These are phyloP conservation scores for Didymosphaeria variabile DNA, from an alignment of 2,329 filamentous ascomycete genomes.

Conservation along the genomic window DNA sequence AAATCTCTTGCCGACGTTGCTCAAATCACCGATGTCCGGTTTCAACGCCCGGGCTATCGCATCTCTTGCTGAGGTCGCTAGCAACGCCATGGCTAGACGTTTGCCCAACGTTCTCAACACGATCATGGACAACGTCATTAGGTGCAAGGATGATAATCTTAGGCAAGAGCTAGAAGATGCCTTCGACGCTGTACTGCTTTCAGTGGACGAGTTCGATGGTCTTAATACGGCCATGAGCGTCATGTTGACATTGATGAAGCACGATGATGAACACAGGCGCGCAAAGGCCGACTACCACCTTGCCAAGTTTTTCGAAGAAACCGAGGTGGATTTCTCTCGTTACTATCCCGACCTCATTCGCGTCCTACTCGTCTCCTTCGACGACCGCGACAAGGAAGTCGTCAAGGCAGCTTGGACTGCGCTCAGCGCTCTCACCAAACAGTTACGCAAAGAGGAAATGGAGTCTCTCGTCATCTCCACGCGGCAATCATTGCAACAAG, in stretches of 20 bases:
- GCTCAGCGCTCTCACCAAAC: conserved; percentile 85
- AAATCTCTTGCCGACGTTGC: conserved; percentile 92
- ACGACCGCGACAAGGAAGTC: conserved; percentile 82
- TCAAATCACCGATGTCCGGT: conserved; percentile 85
- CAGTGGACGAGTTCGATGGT: conserved; percentile 95
- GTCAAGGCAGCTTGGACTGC: conserved; percentile 91
- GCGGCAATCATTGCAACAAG: conserved; percentile 82
- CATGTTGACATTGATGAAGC: conserved; percentile 85
- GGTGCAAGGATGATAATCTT: conserved; percentile 77
- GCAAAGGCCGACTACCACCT: conserved; percentile 81
- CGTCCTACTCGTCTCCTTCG: conserved; percentile 88
- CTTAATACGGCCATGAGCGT: conserved; percentile 96
- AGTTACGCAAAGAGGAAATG: conserved; percentile 96
- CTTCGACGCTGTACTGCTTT: conserved; percentile 89
- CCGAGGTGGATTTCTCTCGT: conserved; percentile 88
- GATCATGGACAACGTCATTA: conserved; percentile 90
- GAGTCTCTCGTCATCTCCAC: conserved; percentile 89
- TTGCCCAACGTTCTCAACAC: conserved; percentile 91
- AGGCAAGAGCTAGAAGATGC: conserved; percentile 77
- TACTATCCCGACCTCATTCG: conserved; percentile 97
- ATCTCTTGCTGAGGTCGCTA: conserved; percentile 90
- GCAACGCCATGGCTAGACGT: conserved; percentile 87
- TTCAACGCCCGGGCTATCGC: conserved; percentile 97
- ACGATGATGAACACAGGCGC: conserved; percentile 88
- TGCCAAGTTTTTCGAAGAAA: conserved; percentile 82